Percentiles rank a stretch among this genome's conserved stretches.
phyloP scores from a whole-genome alignment of 1,284 basidiomycete genomes.

The Ustilago nuda region DNA sequence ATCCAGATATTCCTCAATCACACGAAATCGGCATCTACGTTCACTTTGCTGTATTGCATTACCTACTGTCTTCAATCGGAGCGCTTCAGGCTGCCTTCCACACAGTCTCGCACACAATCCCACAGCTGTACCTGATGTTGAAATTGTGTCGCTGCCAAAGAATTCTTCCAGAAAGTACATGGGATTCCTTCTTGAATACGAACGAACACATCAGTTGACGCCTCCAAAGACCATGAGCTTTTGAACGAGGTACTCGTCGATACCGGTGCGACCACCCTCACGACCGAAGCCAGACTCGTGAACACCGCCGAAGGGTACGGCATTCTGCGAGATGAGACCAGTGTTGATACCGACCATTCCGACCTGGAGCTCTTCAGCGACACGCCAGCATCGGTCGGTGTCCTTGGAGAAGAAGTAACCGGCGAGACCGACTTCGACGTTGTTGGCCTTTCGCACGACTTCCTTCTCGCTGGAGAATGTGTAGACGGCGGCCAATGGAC shows the following conservation, averaged over 20 bases:
- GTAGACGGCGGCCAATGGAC: slow-evolving; percentile 72
- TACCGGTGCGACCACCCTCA: slow-evolving; percentile 77
- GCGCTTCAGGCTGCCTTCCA: not conserved
- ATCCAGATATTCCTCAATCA: not conserved
- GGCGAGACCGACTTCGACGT: slow-evolving; percentile 85
- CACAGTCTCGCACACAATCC: not conserved
- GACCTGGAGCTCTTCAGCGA: slow-evolving; percentile 95
- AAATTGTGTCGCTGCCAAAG: not conserved
- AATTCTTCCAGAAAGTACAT: not conserved
- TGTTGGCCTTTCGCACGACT: slow-evolving; percentile 86
- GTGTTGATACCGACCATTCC: slow-evolving; percentile 86
- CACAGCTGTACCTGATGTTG: not conserved
- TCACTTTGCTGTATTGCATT: not conserved
- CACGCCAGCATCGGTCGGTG: slow-evolving; percentile 89
- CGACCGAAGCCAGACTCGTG: slow-evolving; percentile 79
- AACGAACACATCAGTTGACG: slow-evolving; percentile 27
- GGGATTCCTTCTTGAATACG: not conserved
- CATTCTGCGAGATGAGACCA: slow-evolving; percentile 61
- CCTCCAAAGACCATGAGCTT: slow-evolving; percentile 66
- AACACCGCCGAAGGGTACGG: slow-evolving; percentile 83
- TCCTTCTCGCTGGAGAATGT: slow-evolving; percentile 94
- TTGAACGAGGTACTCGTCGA: slow-evolving; percentile 76
- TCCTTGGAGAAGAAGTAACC: slow-evolving; percentile 74
- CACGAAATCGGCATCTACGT: not conserved
- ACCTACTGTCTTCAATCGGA: not conserved